Evolutionary conservation across 176 grass and related monocot species (phyloP).

Genomic region (Elaeis guineensis): DNA sequence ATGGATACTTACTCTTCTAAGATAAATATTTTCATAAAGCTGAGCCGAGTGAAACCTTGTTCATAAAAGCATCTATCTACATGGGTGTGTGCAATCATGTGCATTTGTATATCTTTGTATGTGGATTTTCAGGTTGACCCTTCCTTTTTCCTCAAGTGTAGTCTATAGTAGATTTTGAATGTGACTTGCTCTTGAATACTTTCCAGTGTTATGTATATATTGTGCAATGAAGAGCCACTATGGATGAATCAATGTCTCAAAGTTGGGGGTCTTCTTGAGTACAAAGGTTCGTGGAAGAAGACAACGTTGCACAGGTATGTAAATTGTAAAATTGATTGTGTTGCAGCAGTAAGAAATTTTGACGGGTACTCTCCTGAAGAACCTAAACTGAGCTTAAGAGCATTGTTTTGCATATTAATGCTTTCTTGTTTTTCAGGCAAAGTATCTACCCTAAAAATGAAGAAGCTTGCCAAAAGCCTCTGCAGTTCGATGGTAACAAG

Average conservation of each 20-base stretch:
- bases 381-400: background rate
- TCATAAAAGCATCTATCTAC: background rate
- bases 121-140: background rate
- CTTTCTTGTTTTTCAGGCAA: constrained; percentile 49
- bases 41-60: too few species aligned
- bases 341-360: background rate
- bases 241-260: constrained; percentile 97
- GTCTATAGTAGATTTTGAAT: background rate
- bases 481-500: constrained; percentile 70
- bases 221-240: constrained; percentile 96
- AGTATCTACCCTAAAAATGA: constrained; percentile 38
- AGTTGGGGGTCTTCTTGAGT: constrained; percentile 62
- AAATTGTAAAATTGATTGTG: constrained; percentile 3
- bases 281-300: constrained; percentile 79
- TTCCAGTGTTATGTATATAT: constrained; percentile 86
- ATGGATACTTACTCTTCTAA: too few species aligned
- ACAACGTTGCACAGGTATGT: constrained; percentile 56
- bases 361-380: background rate
- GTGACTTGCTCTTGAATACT: background rate
- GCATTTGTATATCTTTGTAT: background rate
- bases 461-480: constrained; percentile 37
- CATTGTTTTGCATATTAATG: constrained; percentile 9
- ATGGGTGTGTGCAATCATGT: background rate
- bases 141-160: background rate
- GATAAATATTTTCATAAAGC: too few species aligned